phyloP scores from a whole-genome alignment of 2,329 filamentous ascomycete species.

The Penicillium polonicum region DNA sequence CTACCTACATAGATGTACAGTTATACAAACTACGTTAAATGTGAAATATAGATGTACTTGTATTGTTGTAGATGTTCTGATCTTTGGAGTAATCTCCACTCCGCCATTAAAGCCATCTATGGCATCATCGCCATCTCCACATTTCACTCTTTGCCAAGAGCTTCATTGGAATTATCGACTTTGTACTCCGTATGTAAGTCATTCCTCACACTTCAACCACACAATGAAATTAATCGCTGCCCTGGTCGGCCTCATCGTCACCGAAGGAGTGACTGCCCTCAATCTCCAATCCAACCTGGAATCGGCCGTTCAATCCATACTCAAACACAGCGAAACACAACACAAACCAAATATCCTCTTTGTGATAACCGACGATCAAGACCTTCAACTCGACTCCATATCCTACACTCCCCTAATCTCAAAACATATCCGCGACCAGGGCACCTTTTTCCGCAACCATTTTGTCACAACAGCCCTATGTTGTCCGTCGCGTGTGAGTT shows the following conservation, averaged over 20 bases:
- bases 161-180: too few relatives aligned
- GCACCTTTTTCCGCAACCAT: slow-evolving; percentile 61
- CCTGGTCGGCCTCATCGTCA: slow-evolving; percentile 17
- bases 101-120: background rate
- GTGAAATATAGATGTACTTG: too few relatives aligned
- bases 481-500: slow-evolving; percentile 64
- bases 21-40: too few relatives aligned
- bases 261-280: slow-evolving; percentile 10
- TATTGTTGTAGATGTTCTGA: too few relatives aligned
- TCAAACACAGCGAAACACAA: slow-evolving; percentile 5
- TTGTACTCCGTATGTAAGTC: too few relatives aligned
- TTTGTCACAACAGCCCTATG: slow-evolving; percentile 67
- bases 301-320: slow-evolving; percentile 12
- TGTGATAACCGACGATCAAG: slow-evolving; percentile 68
- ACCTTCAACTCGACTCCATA: slow-evolving; percentile 60
- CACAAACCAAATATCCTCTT: slow-evolving; percentile 60
- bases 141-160: background rate
- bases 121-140: background rate
- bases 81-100: too few relatives aligned
- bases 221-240: slow-evolving; percentile 23
- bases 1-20: too few relatives aligned
- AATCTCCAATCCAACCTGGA: slow-evolving; percentile 14
- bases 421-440: slow-evolving; percentile 57
- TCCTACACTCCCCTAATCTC: slow-evolving; percentile 60
- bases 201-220: background rate